These are phyloP conservation scores for Actinomortierella ambigua DNA, from an alignment of 371 early-diverging fungal species.

Conservation along the genomic window DNA sequence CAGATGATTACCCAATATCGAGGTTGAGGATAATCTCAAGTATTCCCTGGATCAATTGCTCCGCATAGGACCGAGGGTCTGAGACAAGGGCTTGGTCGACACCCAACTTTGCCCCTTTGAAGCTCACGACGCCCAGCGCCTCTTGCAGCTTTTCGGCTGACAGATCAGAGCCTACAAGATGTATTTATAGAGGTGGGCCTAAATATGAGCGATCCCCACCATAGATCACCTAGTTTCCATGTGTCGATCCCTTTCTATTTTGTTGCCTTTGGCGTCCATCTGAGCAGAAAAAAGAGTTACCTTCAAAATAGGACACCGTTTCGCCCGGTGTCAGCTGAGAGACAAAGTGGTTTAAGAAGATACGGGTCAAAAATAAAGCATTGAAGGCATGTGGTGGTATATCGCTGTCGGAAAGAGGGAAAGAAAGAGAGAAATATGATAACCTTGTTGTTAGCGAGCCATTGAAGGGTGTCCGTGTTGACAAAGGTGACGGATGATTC, in stretches of 20 bases:
- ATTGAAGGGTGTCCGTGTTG: no score
- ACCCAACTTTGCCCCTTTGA: slow-evolving; percentile 49
- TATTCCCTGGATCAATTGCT: slow-evolving; percentile 64
- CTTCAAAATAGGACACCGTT: slow-evolving; percentile 68
- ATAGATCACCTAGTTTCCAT: no score
- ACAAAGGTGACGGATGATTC: no score
- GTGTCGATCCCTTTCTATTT: not conserved
- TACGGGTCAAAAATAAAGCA: slow-evolving; percentile 67
- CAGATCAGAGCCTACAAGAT: slow-evolving; percentile 23
- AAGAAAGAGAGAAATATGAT: slow-evolving; percentile 3
- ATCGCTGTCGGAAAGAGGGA: slow-evolving; percentile 38
- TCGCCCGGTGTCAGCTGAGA: slow-evolving; percentile 61
- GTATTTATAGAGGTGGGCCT: no score
- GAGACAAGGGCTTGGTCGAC: slow-evolving; percentile 48
- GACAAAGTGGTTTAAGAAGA: slow-evolving; percentile 72
- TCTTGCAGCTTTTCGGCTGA: slow-evolving; percentile 40
- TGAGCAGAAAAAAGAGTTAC: slow-evolving; percentile 23
- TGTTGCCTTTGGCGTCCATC: not conserved
- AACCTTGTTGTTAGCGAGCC: no score
- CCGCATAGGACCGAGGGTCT: slow-evolving; percentile 55
- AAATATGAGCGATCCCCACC: no score
- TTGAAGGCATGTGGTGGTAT: slow-evolving; percentile 70
- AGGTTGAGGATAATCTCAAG: slow-evolving; percentile 63
- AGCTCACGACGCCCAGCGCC: slow-evolving; percentile 39
- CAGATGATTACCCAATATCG: slow-evolving; percentile 61